Evolutionary conservation across 176 grass and related monocot genomes (phyloP), one percentile per base, ranked within the genome.

Genomic region (Phyllostachys edulis): DNA sequence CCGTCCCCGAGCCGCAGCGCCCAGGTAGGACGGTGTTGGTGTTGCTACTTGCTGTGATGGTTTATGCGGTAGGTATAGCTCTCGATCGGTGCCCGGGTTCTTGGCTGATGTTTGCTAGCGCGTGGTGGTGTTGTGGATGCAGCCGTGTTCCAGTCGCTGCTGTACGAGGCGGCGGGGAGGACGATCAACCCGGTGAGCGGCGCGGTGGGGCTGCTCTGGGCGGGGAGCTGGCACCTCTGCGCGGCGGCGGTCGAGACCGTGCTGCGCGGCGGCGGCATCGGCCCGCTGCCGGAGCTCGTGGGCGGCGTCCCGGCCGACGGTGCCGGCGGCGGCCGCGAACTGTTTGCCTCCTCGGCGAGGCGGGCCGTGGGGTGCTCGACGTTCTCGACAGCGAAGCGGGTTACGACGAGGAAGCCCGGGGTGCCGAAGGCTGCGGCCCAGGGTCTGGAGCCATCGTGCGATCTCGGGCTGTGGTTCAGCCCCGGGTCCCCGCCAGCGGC

Each of bases 181-280:
- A 99, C 97, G 71, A 99, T 99, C 88, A 96, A 92, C 86, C 97
- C 97, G 21, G 97, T 99, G 80, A 86, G 81, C 45, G 97, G 97
- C 74, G 97, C 91, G 5, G 93, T 94, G 37, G 97, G 97, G 15
- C 78, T 99, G 24, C 91, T 99, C 23, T 88, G 78, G 75, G 68
- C 88, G 21, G 93, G 91, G 4, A 94, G 88, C 86, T 99, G 97
- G 97, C 93, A 94, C 61, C 88, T 92, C 34, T 99, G 97, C 90
- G 91, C 94, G 86, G 86, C 78, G 12, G 97, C 97, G 16, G 97
- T 96, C 6, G 86, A 94, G 73, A 88, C 93, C 56, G 91, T 99
- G 75, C 93, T 99, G 24, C 93, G 91, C 14, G 97, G 93, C 44
- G 97, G 88, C 26, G 42, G 77, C 16, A 64, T 99, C 78, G 47